Conservation (phyloP, 2,329 filamentous ascomycete species). For the Colletotrichum truncatum region DNA sequence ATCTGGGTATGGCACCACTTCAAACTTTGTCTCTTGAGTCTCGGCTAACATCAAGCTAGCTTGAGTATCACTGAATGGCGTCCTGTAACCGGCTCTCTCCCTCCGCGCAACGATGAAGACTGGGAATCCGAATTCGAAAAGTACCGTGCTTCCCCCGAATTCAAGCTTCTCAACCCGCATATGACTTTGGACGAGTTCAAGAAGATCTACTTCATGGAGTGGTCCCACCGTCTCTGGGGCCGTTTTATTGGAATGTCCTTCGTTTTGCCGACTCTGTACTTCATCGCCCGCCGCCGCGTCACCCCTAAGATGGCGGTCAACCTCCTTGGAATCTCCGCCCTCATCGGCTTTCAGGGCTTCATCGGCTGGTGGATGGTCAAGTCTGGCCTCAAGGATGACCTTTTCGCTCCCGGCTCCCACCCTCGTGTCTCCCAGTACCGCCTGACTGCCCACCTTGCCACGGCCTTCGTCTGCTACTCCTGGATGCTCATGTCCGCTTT, state of each 20-base stretch:
- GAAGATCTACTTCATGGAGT: conserved; percentile 99
- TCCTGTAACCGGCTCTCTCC: conserved; percentile 91
- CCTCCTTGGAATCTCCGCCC: conserved; percentile 81
- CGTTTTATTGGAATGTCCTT: conserved; percentile 91
- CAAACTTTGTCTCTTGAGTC: background rate
- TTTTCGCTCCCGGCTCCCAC: conserved; percentile 90
- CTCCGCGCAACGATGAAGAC: conserved; percentile 79
- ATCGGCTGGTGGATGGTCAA: conserved; percentile 99
- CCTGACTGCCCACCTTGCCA: conserved; percentile 86
- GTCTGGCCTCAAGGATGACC: conserved; percentile 92
- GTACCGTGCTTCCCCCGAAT: conserved; percentile 93
- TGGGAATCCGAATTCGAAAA: conserved; percentile 95
- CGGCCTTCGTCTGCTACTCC: conserved; percentile 91
- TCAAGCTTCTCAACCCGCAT: conserved; percentile 87
- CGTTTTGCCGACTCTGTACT: conserved; percentile 87
- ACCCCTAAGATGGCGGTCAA: conserved; percentile 80
- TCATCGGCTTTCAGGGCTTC: conserved; percentile 95
- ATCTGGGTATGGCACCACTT: conserved; percentile 74
- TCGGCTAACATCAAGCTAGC: conserved; percentile 52
- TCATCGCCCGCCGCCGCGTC: conserved; percentile 82
- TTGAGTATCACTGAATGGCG: conserved; percentile 99
- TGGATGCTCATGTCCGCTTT: conserved; percentile 95
- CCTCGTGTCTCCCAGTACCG: conserved; percentile 96
- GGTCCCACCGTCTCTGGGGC: conserved; percentile 95
- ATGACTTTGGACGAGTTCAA: conserved; percentile 97